Evolutionary conservation across 73 alveolate species (phyloP).

Genomic region (Symbiodinium pilosum): DNA sequence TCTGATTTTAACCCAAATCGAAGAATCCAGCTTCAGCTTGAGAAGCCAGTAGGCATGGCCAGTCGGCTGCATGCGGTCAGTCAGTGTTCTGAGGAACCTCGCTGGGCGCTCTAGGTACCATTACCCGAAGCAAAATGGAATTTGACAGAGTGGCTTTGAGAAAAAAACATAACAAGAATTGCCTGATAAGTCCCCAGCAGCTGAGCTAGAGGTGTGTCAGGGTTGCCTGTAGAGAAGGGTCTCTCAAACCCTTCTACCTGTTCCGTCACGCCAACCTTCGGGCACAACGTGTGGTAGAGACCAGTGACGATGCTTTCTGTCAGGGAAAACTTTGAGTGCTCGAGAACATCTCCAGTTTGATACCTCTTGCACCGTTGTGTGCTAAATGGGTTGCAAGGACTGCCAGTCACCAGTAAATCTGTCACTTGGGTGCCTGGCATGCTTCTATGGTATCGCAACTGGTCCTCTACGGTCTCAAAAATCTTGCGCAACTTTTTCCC

Average conservation of each 20-base stretch:
- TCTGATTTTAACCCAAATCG: not conserved
- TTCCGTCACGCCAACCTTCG: not conserved
- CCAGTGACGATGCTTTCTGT: not conserved
- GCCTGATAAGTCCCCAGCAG: not conserved
- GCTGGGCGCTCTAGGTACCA: not conserved
- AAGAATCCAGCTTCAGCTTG: not conserved
- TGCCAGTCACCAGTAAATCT: not conserved
- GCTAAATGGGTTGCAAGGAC: constrained; percentile 12
- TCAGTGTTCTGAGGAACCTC: not conserved
- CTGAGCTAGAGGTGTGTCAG: not conserved
- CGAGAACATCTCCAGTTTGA: not conserved
- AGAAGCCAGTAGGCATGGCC: not conserved
- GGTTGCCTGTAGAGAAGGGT: not conserved
- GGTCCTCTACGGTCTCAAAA: not conserved
- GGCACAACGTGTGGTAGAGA: not conserved
- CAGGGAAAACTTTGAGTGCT: not conserved
- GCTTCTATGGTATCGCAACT: not conserved
- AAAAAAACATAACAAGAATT: not conserved
- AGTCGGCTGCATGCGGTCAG: not conserved
- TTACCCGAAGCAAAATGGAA: not conserved
- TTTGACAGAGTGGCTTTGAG: not conserved
- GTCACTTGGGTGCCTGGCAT: not conserved
- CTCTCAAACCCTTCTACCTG: not conserved
- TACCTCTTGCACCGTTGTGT: not conserved
- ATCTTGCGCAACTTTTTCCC: not conserved